These are phyloP conservation scores for Schizothecium vesticola DNA, from an alignment of 495 filamentous ascomycete genomes.

Conservation along the genomic window DNA sequence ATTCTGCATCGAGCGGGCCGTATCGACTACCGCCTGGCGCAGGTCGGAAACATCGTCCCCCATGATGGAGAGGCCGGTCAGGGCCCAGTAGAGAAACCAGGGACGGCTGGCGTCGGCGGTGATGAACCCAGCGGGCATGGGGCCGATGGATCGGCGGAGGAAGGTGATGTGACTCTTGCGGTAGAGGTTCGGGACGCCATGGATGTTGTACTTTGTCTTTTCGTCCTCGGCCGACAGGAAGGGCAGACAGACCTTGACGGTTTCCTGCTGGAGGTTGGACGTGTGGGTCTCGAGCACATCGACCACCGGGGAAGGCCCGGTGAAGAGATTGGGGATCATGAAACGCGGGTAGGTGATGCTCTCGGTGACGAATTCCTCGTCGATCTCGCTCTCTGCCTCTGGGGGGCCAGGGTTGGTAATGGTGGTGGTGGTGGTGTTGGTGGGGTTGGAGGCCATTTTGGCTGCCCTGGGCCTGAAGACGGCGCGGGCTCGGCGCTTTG, in stretches of 20 bases:
- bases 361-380: slow-evolving; percentile 19
- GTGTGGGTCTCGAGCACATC: slow-evolving; percentile 67
- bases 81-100: slow-evolving; percentile 90
- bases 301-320: slow-evolving; percentile 53
- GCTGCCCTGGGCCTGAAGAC: slow-evolving; percentile 4
- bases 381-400: background rate
- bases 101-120: slow-evolving; percentile 76
- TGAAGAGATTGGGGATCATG: slow-evolving; percentile 62
- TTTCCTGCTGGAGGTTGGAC: slow-evolving; percentile 60
- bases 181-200: slow-evolving; percentile 69
- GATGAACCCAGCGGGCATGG: slow-evolving; percentile 61
- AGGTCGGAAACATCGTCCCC: slow-evolving; percentile 70
- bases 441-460: slow-evolving; percentile 4
- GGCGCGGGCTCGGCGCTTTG: slow-evolving; percentile 9
- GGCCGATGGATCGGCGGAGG: slow-evolving; percentile 57
- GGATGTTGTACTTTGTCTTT: slow-evolving; percentile 47
- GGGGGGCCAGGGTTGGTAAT: background rate
- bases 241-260: slow-evolving; percentile 61
- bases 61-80: slow-evolving; percentile 65
- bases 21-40: slow-evolving; percentile 60
- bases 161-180: slow-evolving; percentile 70
- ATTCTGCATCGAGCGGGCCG: slow-evolving; percentile 77
- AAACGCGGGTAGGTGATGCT: background rate
- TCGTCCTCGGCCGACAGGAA: slow-evolving; percentile 52
- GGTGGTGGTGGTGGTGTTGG: background rate